phyloP scores from a whole-genome alignment of 192 early-diverging fungal species.

The Backusella liffmaniae region DNA sequence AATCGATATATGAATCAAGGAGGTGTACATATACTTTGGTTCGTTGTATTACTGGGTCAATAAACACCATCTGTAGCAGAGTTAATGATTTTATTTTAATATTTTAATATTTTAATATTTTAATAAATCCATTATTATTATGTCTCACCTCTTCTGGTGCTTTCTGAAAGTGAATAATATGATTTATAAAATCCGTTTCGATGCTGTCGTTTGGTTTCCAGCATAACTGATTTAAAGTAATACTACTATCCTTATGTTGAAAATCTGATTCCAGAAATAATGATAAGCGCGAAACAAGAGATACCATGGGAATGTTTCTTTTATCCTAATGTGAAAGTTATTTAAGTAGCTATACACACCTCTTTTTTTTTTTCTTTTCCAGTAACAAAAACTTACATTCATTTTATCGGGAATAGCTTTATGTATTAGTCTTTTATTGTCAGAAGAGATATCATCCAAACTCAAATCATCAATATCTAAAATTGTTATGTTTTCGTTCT shows the following conservation, averaged over 20 bases:
- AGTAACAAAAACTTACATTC: constrained; percentile 30
- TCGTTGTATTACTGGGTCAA: constrained; percentile 49
- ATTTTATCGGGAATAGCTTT: constrained; percentile 43
- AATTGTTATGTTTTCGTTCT: constrained; percentile 46
- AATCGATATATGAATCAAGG: constrained; percentile 58
- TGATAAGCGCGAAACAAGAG: constrained; percentile 49
- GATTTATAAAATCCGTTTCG: constrained; percentile 44
- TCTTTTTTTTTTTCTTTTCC: not conserved
- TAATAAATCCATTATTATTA: not conserved
- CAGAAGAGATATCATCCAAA: constrained; percentile 33
- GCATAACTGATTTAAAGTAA: constrained; percentile 53
- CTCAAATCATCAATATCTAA: constrained; percentile 53
- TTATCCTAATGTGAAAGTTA: constrained; percentile 30
- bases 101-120: not conserved
- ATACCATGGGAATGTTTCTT: constrained; percentile 53
- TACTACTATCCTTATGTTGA: constrained; percentile 56
- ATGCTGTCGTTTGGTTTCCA: constrained; percentile 33
- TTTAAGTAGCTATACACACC: too few relatives aligned
- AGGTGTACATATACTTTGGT: constrained; percentile 60
- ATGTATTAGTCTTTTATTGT: constrained; percentile 31
- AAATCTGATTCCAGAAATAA: constrained; percentile 50
- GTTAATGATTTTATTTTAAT: not conserved
- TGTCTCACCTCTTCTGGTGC: constrained; percentile 43
- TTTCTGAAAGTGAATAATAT: constrained; percentile 57
- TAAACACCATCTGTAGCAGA: constrained; percentile 32